phyloP scores from a whole-genome alignment of 208 protist species.

The Crithidia bombi region DNA sequence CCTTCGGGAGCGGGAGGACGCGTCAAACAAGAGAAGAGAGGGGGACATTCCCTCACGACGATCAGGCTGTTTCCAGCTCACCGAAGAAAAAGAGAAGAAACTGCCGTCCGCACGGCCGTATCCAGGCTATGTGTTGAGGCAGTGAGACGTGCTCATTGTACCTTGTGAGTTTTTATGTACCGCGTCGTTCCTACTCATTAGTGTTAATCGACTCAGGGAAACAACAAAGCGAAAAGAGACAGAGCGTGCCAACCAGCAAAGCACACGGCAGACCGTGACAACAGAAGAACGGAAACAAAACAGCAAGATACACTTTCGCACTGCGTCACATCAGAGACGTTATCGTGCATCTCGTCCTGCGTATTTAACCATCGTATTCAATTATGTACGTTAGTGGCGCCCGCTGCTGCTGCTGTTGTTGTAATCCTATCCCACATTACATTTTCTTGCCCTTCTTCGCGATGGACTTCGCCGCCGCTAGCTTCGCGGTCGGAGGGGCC shows the following conservation, averaged over 20 bases:
- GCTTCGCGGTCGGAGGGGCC: slow-evolving; percentile 9
- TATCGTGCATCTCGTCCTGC: background rate
- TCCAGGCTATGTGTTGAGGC: too few relatives aligned
- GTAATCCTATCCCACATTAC: slow-evolving; percentile 3
- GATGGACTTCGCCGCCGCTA: background rate
- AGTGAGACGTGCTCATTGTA: too few relatives aligned
- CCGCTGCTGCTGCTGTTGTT: background rate
- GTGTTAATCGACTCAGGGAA: slow-evolving; percentile 5
- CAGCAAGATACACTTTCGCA: too few relatives aligned
- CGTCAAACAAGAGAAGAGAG: too few relatives aligned
- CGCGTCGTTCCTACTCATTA: background rate
- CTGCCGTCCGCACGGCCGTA: too few relatives aligned
- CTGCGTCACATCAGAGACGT: too few relatives aligned
- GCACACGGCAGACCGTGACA: background rate
- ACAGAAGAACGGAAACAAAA: background rate
- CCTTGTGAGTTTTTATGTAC: too few relatives aligned
- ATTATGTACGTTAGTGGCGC: too few relatives aligned
- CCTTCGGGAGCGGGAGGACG: too few relatives aligned
- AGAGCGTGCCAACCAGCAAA: background rate
- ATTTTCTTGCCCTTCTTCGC: slow-evolving; percentile 35
- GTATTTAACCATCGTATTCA: background rate
- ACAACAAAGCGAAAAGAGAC: background rate
- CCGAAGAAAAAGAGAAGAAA: background rate
- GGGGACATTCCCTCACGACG: too few relatives aligned
- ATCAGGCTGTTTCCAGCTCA: too few relatives aligned